Evolutionary conservation across 352 stramenopile species (phyloP).

Genomic region (Phytophthora aleatoria): DNA sequence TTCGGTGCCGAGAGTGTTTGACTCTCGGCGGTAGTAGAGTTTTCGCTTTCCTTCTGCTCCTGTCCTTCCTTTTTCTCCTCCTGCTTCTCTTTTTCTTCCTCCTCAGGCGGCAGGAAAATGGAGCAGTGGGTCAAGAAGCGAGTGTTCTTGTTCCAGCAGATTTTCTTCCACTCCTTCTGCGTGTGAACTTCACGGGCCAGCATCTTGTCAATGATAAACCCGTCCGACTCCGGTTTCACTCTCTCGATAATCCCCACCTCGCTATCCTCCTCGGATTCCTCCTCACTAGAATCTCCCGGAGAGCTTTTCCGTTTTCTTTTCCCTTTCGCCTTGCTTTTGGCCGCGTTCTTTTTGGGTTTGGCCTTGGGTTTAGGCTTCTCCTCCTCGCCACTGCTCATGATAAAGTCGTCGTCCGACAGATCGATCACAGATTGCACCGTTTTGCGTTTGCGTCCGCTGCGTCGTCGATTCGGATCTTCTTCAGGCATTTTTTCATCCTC

Average conservation of each 20-base stretch:
- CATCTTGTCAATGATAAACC: conserved; percentile 87
- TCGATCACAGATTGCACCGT: conserved; percentile 28
- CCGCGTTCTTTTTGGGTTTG: conserved; percentile 30
- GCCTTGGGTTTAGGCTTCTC: conserved; percentile 39
- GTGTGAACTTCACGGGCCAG: conserved; percentile 81
- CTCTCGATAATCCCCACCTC: conserved; percentile 27
- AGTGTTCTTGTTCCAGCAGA: conserved; percentile 74
- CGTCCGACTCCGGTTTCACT: conserved; percentile 54
- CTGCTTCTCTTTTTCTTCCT: conserved; percentile 33
- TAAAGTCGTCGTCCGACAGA: conserved; percentile 42
- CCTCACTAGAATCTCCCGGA: conserved; percentile 37
- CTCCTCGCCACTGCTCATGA: conserved; percentile 40
- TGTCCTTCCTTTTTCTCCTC: conserved; percentile 9
- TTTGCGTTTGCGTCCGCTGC: conserved; percentile 46
- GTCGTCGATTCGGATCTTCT: conserved; percentile 33
- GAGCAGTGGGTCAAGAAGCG: conserved; percentile 80
- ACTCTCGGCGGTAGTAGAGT: background rate
- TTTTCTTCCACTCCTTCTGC: conserved; percentile 77
- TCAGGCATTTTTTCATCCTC: conserved; percentile 33
- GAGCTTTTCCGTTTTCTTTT: conserved; percentile 37
- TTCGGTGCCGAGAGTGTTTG: conserved; percentile 12
- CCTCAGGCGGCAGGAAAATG: conserved; percentile 77
- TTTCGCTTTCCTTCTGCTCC: conserved; percentile 10
- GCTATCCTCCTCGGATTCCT: conserved; percentile 30
- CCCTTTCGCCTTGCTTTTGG: conserved; percentile 27